A percentile compares a stretch with the other conserved stretches of the same genome.
Evolutionary conservation across 2,329 filamentous ascomycete species (phyloP).

Genomic region (Aspergillus fructus): DNA sequence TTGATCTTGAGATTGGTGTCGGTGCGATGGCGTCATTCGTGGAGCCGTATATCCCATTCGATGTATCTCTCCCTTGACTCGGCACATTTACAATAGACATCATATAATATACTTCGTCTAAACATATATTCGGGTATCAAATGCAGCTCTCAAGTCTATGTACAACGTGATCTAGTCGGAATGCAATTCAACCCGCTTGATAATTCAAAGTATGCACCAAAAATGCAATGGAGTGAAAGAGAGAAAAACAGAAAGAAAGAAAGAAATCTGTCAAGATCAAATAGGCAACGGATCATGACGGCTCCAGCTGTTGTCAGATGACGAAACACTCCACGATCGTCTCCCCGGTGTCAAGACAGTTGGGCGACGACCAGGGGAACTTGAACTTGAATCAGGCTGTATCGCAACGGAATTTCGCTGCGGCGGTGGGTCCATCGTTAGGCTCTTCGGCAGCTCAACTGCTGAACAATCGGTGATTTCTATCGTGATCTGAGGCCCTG

Average conservation of each 20-base stretch:
- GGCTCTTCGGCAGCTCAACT: background rate
- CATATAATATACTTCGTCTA: background rate
- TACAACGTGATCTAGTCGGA: background rate
- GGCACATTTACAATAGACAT: background rate
- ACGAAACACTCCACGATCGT: background rate
- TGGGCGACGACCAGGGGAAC: background rate
- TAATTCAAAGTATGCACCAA: background rate
- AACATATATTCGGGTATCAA: background rate
- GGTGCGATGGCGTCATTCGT: background rate
- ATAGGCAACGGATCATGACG: constrained; percentile 4
- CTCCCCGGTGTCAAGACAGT: background rate
- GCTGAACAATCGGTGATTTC: background rate
- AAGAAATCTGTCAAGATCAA: background rate
- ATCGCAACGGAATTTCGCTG: background rate
- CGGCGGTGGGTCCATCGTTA: background rate
- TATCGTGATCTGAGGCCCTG: background rate
- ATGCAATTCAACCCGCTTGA: background rate
- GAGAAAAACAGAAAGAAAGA: no score
- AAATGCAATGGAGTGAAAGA: background rate
- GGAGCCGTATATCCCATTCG: background rate
- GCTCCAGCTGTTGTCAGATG: background rate
- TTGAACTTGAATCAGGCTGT: background rate
- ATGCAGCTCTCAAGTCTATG: background rate
- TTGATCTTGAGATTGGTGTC: background rate
- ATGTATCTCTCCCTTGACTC: background rate